These are phyloP conservation scores for Penicillium decumbens DNA, from an alignment of 2,329 filamentous ascomycete species.

Conservation along the genomic window DNA sequence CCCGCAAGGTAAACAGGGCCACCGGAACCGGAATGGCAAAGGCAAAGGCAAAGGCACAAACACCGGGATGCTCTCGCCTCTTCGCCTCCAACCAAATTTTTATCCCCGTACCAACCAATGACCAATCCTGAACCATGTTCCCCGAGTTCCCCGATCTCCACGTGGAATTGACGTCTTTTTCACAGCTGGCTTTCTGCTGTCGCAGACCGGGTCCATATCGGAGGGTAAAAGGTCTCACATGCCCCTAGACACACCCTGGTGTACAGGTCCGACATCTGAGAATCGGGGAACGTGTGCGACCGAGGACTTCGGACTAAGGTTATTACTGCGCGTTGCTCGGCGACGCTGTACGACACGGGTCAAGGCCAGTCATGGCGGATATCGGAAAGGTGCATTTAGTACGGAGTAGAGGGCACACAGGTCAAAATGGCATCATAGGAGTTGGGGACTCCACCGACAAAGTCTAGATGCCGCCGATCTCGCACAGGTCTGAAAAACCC, in stretches of 20 bases:
- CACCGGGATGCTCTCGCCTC: background rate
- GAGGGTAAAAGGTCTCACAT: background rate
- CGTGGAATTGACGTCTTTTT: constrained; percentile 28
- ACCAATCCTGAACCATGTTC: background rate
- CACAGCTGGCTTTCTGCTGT: background rate
- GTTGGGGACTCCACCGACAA: constrained; percentile 9
- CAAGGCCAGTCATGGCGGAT: background rate
- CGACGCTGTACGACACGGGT: constrained; percentile 3
- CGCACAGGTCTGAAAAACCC: constrained; percentile 2
- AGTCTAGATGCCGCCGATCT: constrained; percentile 22
- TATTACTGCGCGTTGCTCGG: constrained; percentile 7
- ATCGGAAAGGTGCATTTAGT: background rate
- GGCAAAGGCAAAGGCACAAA: background rate
- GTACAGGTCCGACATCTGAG: constrained; percentile 6
- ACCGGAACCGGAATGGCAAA: background rate
- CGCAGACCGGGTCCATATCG: background rate
- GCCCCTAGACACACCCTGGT: background rate
- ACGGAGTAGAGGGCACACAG: background rate
- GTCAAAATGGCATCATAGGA: constrained; percentile 15
- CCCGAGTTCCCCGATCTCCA: constrained; percentile 14
- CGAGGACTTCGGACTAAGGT: constrained; percentile 9
- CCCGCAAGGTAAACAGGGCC: background rate
- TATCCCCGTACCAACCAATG: constrained; percentile 2
- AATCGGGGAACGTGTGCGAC: background rate
- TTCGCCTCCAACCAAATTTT: constrained; percentile 3